These are phyloP conservation scores for Lonicera japonica DNA, from an alignment of 129 eudicot species.

Conservation along the genomic window DNA sequence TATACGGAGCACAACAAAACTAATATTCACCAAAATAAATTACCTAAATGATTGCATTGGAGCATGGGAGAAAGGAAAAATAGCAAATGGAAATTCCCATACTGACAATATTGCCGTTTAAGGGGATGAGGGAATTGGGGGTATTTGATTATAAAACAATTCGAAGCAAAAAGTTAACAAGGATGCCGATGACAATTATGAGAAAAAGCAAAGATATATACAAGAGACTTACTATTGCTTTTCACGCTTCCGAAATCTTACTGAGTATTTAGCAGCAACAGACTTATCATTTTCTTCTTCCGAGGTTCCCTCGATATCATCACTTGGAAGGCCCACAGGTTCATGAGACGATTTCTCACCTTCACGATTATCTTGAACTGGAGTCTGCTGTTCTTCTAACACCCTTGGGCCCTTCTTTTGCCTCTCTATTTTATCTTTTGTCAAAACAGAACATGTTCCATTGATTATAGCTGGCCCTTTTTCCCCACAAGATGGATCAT, in stretches of 20 bases:
- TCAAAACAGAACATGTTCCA: not conserved
- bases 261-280: slow-evolving; percentile 16
- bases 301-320: slow-evolving; percentile 13
- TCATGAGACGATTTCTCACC: slow-evolving; percentile 17
- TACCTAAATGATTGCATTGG: not conserved
- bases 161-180: no score
- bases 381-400: slow-evolving; percentile 2
- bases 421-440: slow-evolving; percentile 7
- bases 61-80: slow-evolving; percentile 3
- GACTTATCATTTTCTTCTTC: slow-evolving; percentile 28
- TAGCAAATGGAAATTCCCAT: not conserved
- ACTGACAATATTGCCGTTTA: not conserved
- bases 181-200: no score
- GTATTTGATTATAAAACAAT: no score
- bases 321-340: slow-evolving; percentile 10
- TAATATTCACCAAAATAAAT: not conserved
- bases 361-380: not conserved
- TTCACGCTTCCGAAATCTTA: slow-evolving; percentile 28
- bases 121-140: not conserved
- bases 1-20: not conserved
- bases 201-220: not conserved
- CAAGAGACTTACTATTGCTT: slow-evolving; percentile 37
- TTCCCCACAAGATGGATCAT: slow-evolving; percentile 11
- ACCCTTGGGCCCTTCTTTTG: slow-evolving; percentile 4
- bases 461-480: slow-evolving; percentile 9